These are phyloP conservation scores for Trifolium dubium DNA, from an alignment of 306 rosid species.

Conservation along the genomic window DNA sequence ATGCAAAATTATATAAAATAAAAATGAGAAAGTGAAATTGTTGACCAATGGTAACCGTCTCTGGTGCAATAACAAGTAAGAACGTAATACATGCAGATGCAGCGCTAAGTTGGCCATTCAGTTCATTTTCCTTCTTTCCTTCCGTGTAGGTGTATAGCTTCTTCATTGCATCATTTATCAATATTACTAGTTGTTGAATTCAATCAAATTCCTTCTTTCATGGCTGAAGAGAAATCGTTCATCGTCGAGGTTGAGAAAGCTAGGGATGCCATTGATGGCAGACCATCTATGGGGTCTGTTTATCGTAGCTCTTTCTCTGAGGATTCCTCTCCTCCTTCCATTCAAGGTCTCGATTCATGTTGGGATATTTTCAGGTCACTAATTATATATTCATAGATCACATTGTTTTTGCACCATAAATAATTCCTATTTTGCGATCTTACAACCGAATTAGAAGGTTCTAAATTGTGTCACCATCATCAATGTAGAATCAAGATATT, in stretches of 20 bases:
- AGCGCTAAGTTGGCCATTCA: background rate
- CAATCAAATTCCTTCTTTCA: background rate
- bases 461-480: background rate
- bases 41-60: too few relatives aligned
- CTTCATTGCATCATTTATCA: background rate
- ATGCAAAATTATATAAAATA: too few relatives aligned
- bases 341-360: slow-evolving; percentile 63
- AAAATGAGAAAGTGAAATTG: too few relatives aligned
- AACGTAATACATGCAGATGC: background rate
- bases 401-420: too few relatives aligned
- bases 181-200: too few relatives aligned
- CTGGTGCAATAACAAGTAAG: too few relatives aligned
- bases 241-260: slow-evolving; percentile 70
- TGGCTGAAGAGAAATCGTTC: slow-evolving; percentile 57
- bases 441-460: background rate
- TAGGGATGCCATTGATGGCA: slow-evolving; percentile 55
- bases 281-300: slow-evolving; percentile 74
- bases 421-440: background rate
- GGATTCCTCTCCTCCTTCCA: slow-evolving; percentile 60
- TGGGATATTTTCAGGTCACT: slow-evolving; percentile 82
- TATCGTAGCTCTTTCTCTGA: slow-evolving; percentile 68
- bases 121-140: background rate
- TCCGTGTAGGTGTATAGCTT: background rate
- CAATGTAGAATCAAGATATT: background rate
- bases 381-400: background rate